Evolutionary conservation across 2,329 filamentous ascomycete genomes (phyloP), one percentile per base, ranked within the genome.

Genomic region (Colletotrichum spaethianum): DNA sequence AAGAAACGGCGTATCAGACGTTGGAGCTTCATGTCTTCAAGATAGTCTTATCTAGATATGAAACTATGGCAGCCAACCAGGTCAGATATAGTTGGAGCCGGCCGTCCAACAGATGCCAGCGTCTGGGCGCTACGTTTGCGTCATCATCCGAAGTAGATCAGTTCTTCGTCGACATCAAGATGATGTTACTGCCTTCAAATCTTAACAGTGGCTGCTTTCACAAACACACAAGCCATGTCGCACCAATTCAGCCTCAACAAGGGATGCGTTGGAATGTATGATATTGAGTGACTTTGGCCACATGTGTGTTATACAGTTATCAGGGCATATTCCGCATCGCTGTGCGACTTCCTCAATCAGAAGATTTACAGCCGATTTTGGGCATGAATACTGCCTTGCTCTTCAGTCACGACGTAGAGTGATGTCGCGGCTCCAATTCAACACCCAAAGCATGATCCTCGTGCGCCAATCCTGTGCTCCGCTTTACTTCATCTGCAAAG

Each of bases 401-500:
- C 23, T 9, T 11, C 56, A 9, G 26, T 7, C 11, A 68, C 9
- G 42, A 68, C 20, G 68, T 62, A 6, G 40, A 57, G 18, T 57
- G 50, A 28, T 69, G 59, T 48, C 44, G 44, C 40, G 31, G 55
- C n/a, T 40, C 40, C 14, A 48, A 26, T 7, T 14, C 56, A 1
- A 56, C 38, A 9, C 40, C 46, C 16, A 60, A 59, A n/a, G 9
- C 23, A 12, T 44, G n/a, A 5, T 31, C 42, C 23, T 72, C 65
- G 28, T 63, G 31, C 14, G 11, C 46, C 44, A 72, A n/a, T 11
- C 65, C 69, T 11, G 69, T 55, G 5, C 42, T 60, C 46, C 65
- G 63, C 38, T 69, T 72, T 23, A 72, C n/a, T 20, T 72, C 52
- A n/a, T 72, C 69, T n/a, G 65, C 69, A 28, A 70, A 70, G 20